Evolutionary conservation across 108 stramenopile species (phyloP), one percentile per base, ranked within the genome.

Genomic region (Nannochloropsis gaditana): DNA sequence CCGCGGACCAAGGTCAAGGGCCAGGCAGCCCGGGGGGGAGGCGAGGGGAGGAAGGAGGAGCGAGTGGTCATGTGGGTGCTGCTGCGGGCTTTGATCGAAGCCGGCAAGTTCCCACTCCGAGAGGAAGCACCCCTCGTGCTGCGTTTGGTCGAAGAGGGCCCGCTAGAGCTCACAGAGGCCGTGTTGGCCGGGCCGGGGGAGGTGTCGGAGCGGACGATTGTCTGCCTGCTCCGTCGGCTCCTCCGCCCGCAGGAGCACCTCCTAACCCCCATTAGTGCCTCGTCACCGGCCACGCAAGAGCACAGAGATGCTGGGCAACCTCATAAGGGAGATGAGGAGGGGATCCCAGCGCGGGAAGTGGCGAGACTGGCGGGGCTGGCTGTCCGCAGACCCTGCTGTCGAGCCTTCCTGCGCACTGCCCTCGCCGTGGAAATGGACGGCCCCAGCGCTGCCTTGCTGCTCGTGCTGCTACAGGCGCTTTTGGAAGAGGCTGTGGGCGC

Each of bases 391-490:
- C 59, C 59, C n/a, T 73, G 59, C 59, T 73, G 59, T 6, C 59
- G 19, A n/a, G 59, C n/a, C 59, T 73, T 73, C 59, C 59, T 73
- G 15, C 59, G 59, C 19, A n/a, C 59, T 73, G 59, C 59, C 59
- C n/a, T 73, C 19, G 15, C 59, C 3, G 59, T n/a, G n/a, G 59
- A n/a, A n/a, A 73, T 73, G 59, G 59, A 73, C n/a, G 59, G 59
- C 15, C 59, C 59, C 59, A 73, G 59, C 59, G 59, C 59, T n/a
- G 59, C 59, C 19, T n/a, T 73, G n/a, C 59, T 73, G 59, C 59
- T 73, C 19, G 6, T 73, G 3, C 59, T 73, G 8, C 59, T 73
- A n/a, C 59, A 8, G 59, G 15, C 59, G 8, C 59, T 73, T 2
- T n/a, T 73, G 59, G 59, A 73, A 8, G n/a, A 73, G n/a, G n/a